Evolutionary conservation across 2,329 filamentous ascomycete species (phyloP).

Genomic region (Trichoderma sp.): DNA sequence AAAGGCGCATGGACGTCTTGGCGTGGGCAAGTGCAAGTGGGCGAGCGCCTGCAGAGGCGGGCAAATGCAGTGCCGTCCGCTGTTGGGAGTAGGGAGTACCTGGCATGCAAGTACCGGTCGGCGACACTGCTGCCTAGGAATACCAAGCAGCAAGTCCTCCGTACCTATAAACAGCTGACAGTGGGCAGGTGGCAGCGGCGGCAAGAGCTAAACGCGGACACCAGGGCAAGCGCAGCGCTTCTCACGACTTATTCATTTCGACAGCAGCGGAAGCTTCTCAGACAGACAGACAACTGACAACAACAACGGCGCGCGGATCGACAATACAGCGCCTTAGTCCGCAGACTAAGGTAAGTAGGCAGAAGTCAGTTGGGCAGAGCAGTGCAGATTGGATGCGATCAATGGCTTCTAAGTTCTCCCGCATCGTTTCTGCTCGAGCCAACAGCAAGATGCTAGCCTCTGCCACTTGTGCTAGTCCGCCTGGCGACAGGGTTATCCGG

Average conservation of each 20-base stretch:
- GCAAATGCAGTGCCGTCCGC: background rate
- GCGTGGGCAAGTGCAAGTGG: slow-evolving; percentile 6
- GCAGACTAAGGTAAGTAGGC: background rate
- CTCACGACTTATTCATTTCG: background rate
- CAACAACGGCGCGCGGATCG: background rate
- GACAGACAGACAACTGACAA: background rate
- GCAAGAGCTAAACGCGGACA: slow-evolving; percentile 12
- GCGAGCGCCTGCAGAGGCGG: background rate
- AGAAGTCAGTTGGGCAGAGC: background rate
- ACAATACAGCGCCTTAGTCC: background rate
- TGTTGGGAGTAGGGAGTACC: background rate
- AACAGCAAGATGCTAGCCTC: background rate
- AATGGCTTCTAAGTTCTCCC: background rate
- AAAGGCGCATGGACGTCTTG: slow-evolving; percentile 15
- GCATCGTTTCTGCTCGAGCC: background rate
- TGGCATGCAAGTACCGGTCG: background rate
- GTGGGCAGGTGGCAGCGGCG: background rate
- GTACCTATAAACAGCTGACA: background rate
- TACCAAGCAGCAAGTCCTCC: background rate
- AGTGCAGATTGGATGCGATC: background rate
- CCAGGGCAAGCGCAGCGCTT: slow-evolving; percentile 8
- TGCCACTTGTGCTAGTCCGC: background rate
- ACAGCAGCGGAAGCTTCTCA: background rate
- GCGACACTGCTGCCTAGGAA: background rate
- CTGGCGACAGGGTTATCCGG: slow-evolving; percentile 4